Conservation (phyloP, 1,139 yeast species). For the Pichia cactophila region DNA sequence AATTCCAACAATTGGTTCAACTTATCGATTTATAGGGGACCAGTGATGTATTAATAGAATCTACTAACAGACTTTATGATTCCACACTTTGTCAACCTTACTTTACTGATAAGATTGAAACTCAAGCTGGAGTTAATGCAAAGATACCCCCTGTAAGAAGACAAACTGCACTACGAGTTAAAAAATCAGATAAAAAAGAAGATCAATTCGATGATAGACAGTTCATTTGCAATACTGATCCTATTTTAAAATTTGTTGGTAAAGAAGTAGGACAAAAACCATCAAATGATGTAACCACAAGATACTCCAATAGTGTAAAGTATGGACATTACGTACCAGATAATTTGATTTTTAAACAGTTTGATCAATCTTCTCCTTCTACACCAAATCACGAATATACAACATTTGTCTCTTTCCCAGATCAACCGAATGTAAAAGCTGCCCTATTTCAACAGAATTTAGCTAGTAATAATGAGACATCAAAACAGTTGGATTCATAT, state of each 20-base stretch:
- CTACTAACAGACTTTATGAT: neutral
- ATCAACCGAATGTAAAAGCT: neutral
- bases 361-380: neutral
- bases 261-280: neutral
- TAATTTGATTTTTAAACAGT: neutral
- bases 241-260: neutral
- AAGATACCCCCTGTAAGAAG: neutral
- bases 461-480: neutral
- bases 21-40: neutral
- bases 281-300: neutral
- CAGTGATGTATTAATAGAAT: neutral
- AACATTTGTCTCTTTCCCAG: neutral
- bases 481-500: neutral
- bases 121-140: neutral
- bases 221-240: neutral
- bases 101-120: neutral
- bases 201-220: neutral
- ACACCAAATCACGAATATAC: neutral
- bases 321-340: neutral
- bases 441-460: neutral
- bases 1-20: slow-evolving; percentile 3
- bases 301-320: neutral
- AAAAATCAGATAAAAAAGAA: neutral
- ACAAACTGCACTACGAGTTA: neutral
- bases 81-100: neutral